A percentile compares a stretch with the other conserved stretches of the same genome.
These are phyloP conservation scores for Hordeum vulgare DNA, from an alignment of 176 grass and related monocot species.

Conservation along the genomic window MorexV3_pseudomolecules_assembly NC_058518.1:441913109-441913608, in stretches of 20 bases:
- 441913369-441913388: too few species aligned
- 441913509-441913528: too few species aligned
- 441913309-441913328: not conserved
- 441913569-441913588: too few species aligned
- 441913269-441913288: not conserved
- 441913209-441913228: not conserved
- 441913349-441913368: constrained; percentile 1
- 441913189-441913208: not conserved
- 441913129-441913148: too few species aligned
- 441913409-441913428: not conserved
- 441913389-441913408: not conserved
- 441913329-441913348: not conserved
- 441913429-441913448: not conserved
- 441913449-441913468: not conserved
- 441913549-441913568: not conserved
- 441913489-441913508: too few species aligned
- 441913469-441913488: not conserved
- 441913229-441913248: not conserved
- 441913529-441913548: not conserved
- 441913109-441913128: not conserved
- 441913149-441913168: not conserved
- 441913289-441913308: not conserved
- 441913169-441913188: not conserved
- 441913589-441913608: too few species aligned
- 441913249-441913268: not conserved